phyloP scores from a whole-genome alignment of 257 asterid genomes.

The Solanum ossicruentum region DNA sequence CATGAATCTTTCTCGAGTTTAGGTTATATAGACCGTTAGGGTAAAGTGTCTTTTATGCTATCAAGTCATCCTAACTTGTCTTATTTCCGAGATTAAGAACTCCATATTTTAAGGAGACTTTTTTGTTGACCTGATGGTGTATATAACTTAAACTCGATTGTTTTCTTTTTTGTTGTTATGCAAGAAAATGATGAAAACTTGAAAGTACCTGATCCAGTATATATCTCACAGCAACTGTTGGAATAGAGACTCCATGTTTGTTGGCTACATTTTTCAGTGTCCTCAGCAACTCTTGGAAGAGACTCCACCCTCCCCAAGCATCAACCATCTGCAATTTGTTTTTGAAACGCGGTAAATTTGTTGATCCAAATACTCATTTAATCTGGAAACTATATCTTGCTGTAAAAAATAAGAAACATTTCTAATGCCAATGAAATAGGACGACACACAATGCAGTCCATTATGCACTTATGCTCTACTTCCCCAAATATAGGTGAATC shows the following conservation, averaged over 20 bases:
- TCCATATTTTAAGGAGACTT: neutral
- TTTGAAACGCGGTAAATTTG: neutral
- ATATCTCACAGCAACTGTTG: slow-evolving; percentile 79
- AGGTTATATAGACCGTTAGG: neutral
- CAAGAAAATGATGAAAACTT: neutral
- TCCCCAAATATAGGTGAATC: neutral
- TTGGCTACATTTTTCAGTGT: slow-evolving; percentile 57
- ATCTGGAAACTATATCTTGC: neutral
- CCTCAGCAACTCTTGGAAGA: slow-evolving; percentile 67
- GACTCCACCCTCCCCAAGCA: slow-evolving; percentile 99
- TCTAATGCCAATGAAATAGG: neutral
- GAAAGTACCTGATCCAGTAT: slow-evolving; percentile 64
- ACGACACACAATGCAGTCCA: neutral
- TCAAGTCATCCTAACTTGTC: neutral
- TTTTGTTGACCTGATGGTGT: neutral
- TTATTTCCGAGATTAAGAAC: neutral
- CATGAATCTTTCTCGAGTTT: neutral
- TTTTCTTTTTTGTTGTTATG: neutral
- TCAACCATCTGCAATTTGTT: slow-evolving; percentile 68
- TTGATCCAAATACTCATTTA: neutral
- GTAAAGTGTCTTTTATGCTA: neutral
- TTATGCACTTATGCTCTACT: neutral
- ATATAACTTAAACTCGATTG: neutral
- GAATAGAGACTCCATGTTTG: slow-evolving; percentile 74
- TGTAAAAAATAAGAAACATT: neutral